Conservation (phyloP, 2,329 filamentous ascomycete species). For the Aspergillus jensenii region DNA sequence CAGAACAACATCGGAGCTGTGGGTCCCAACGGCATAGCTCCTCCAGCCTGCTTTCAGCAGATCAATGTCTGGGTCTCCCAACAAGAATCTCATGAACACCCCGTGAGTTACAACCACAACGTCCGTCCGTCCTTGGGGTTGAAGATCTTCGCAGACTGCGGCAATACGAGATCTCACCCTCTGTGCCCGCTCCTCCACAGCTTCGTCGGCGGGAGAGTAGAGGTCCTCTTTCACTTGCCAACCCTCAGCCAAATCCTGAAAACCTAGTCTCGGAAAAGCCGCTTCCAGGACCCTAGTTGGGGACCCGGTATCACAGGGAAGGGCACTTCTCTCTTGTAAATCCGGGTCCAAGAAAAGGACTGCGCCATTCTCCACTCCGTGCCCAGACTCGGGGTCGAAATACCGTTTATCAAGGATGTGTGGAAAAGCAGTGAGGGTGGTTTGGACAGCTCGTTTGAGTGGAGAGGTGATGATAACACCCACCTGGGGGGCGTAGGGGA, state of each 20-base stretch:
- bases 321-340: background rate
- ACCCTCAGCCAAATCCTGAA: background rate
- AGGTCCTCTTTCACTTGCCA: too few species aligned
- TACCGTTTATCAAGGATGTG: conserved; percentile 11
- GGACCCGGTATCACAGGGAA: background rate
- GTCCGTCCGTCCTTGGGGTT: background rate
- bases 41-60: conserved; percentile 2
- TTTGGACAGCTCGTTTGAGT: conserved; percentile 16
- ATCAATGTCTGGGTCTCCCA: background rate
- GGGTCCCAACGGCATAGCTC: conserved; percentile 1
- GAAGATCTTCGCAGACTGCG: background rate
- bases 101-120: background rate
- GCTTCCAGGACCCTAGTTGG: background rate
- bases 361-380: background rate
- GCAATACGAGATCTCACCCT: background rate
- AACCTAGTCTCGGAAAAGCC: background rate
- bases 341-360: background rate
- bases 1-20: conserved; percentile 6
- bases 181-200: background rate
- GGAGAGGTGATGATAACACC: conserved; percentile 17
- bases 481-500: conserved; percentile 11
- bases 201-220: background rate
- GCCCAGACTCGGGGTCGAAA: background rate
- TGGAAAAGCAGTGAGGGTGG: conserved; percentile 15
- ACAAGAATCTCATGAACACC: conserved; percentile 1